Percentiles rank a stretch among this genome's conserved stretches.
These are phyloP conservation scores for Podaxis carcinomalis DNA, from an alignment of 768 basidiomycete species.

Conservation along the genomic window DNA sequence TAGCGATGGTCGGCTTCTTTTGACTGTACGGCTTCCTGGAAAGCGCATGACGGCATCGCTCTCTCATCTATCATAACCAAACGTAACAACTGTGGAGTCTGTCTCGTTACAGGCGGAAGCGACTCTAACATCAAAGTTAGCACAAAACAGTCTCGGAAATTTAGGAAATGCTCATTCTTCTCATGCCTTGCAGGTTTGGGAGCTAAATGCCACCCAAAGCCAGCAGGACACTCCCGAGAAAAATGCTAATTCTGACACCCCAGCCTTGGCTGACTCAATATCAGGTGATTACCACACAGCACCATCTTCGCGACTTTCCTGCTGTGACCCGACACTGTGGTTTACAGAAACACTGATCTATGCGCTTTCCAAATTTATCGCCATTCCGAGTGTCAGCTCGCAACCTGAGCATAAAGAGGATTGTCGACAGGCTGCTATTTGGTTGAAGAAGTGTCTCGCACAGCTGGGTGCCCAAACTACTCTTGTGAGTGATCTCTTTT, in stretches of 20 bases:
- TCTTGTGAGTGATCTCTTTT: slow-evolving; percentile 43
- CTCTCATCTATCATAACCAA: slow-evolving; percentile 70
- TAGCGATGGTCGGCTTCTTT: slow-evolving; percentile 84
- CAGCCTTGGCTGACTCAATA: slow-evolving; percentile 14
- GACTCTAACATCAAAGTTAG: slow-evolving; percentile 80
- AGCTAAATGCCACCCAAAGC: slow-evolving; percentile 31
- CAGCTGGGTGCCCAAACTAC: slow-evolving; percentile 84
- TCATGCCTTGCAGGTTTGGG: slow-evolving; percentile 45
- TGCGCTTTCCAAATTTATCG: slow-evolving; percentile 80
- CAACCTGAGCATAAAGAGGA: slow-evolving; percentile 67
- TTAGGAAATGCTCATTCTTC: background rate
- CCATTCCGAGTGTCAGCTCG: slow-evolving; percentile 83
- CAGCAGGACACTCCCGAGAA: slow-evolving; percentile 15
- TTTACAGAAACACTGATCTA: slow-evolving; percentile 65
- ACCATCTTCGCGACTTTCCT: background rate
- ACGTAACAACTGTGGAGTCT: slow-evolving; percentile 25
- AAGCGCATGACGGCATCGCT: slow-evolving; percentile 75
- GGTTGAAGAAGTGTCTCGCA: slow-evolving; percentile 82
- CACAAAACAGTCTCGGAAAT: background rate
- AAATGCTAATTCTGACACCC: background rate
- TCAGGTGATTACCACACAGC: slow-evolving; percentile 18
- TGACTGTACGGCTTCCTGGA: slow-evolving; percentile 80
- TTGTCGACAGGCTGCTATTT: slow-evolving; percentile 91
- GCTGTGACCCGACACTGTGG: background rate
- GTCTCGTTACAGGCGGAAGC: slow-evolving; percentile 76